Evolutionary conservation across 805 yeast genomes (phyloP).

Genomic region (Diddensiella transvaalensis): DNA sequence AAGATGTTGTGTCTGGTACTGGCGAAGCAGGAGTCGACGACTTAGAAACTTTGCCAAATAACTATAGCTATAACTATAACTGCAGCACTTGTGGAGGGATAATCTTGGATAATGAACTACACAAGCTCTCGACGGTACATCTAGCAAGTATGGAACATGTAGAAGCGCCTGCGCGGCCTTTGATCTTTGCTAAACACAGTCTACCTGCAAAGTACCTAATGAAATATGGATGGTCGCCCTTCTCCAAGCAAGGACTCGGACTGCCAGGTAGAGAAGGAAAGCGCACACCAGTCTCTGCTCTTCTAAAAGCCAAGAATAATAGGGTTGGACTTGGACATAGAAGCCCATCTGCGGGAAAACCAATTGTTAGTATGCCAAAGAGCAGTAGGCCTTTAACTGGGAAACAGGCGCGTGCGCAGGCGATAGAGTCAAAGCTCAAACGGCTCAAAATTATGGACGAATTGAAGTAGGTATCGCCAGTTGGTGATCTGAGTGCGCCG

Average conservation of each 20-base stretch:
- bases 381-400: not conserved
- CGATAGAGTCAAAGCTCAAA: not conserved
- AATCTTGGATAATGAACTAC: constrained; percentile 5
- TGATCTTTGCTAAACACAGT: constrained; percentile 1
- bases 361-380: not conserved
- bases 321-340: constrained; percentile 10
- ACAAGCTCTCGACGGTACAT: constrained; percentile 11
- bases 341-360: not conserved
- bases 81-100: too few relatives aligned
- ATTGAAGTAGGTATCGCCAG: too few relatives aligned
- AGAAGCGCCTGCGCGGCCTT: constrained; percentile 7
- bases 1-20: not conserved
- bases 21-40: not conserved
- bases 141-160: constrained; percentile 1
- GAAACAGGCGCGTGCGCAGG: not conserved
- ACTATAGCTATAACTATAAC: too few relatives aligned
- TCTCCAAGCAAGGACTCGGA: constrained; percentile 14
- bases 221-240: constrained; percentile 18
- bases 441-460: constrained; percentile 1
- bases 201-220: constrained; percentile 8
- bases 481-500: too few relatives aligned
- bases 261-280: constrained; percentile 16
- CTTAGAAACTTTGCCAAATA: too few relatives aligned
- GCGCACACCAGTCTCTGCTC: constrained; percentile 9
- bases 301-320: constrained; percentile 3